Base-by-base conservation (phyloP, 768 basidiomycete species). In the Amanita rimosa region DNA sequence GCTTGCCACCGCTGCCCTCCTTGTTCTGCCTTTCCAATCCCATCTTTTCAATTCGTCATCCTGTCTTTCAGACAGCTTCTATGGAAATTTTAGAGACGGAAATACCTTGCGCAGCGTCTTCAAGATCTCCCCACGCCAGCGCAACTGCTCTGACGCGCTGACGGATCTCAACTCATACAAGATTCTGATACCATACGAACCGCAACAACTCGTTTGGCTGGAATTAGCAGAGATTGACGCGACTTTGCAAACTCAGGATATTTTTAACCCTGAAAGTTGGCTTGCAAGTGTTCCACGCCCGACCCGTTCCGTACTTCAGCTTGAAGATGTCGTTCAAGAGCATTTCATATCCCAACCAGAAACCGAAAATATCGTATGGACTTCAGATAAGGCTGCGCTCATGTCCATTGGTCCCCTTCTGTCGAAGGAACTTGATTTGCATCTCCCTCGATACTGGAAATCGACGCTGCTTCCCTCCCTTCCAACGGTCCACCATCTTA, bases 361-460 rank as follows among this genome's bases (percentile, higher is more conserved):
- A 60, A n/a, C 66, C 31, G 13, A 39, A 26, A 6, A 5, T 17
- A 6, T 48, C 5, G 29, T 48, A 40, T 40, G 47, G 47, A 11
- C 17, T 13, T 50, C 69, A 3, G 24, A 57, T 6, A 60, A 64
- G 13, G 72, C 75, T 8, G 73, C 73, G 1, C 64, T 86, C 14
- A 53, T 85, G 39, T 72, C 78, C 1, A 59, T 84, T 29, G 64
- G 67, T 29, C 55, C 59, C 0, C 61, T 59, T 4, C 60, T 67
- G 24, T 75, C 72, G 40, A 58, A 60, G 41, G 60, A 60, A 17
- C 67, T 92, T 53, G 82, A 85, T 54, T 71, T 69, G 8, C 56
- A 76, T 53, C 69, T 89, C n/a, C 90, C 87, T 1, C 72, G 69
- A 11, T 83, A 78, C 66, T 85, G 86, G 77, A 86, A 79, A 53